Conservation (phyloP, 352 stramenopile species). For the Pythium utonaiense region DNA sequence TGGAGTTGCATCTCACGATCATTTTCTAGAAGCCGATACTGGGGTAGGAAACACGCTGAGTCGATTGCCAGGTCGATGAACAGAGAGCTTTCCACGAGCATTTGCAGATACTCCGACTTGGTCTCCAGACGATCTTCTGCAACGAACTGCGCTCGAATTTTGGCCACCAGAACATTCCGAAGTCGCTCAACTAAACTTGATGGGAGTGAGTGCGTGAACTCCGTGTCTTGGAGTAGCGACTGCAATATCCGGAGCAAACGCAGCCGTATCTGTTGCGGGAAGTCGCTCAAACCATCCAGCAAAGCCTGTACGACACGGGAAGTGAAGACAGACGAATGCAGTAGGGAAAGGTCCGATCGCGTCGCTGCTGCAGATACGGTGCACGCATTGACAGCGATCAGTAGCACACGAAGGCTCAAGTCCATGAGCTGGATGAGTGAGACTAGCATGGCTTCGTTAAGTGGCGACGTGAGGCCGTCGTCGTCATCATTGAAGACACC, state of each 20-base stretch:
- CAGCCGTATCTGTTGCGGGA: conserved; percentile 44
- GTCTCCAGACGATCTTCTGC: conserved; percentile 43
- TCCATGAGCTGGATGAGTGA: conserved; percentile 12
- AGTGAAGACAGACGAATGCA: conserved; percentile 5
- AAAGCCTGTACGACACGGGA: neutral
- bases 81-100: conserved; percentile 52
- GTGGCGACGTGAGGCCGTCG: neutral
- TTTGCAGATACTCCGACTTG: conserved; percentile 65
- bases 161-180: conserved; percentile 36
- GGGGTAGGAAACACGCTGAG: conserved; percentile 18
- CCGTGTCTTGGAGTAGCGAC: conserved; percentile 31
- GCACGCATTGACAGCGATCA: conserved; percentile 7
- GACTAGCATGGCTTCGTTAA: neutral
- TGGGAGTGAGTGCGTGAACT: conserved; percentile 37
- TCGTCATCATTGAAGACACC: conserved; percentile 45
- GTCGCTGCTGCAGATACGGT: neutral
- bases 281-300: neutral
- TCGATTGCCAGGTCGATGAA: conserved; percentile 59
- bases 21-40: conserved; percentile 1
- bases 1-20: neutral
- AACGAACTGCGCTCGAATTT: conserved; percentile 47
- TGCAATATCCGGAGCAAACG: conserved; percentile 39
- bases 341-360: neutral
- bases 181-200: conserved; percentile 36
- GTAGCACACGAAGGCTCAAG: conserved; percentile 18